Base-by-base conservation (phyloP, 306 rosid species). In the Crotalaria pallida region DNA sequence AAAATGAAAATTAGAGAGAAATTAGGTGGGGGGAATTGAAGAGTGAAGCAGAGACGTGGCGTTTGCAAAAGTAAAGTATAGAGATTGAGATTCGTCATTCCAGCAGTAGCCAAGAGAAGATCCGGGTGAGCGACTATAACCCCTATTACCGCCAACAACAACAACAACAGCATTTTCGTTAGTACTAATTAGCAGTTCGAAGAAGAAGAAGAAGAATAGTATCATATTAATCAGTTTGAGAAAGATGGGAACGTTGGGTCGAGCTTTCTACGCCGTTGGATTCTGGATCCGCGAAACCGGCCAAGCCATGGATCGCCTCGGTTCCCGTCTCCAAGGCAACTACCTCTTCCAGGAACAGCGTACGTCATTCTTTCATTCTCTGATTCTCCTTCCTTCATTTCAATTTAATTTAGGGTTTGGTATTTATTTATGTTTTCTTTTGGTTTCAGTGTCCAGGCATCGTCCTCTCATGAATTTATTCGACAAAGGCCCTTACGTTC, bases 231-330 rank as follows among this genome's bases (percentile, higher is more conserved):
- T 3, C 15, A 12, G 47, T 10, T 40, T 40, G 43, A 36, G 10
- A 36, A 5, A 40, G 1, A 92, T 92, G 98, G 98, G 96, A 69
- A 89, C 96, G 3, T 6, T 92, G 11, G 98, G 98, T 10, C 85
- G 80, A 74, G 96, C 93, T 34, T 76, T 93, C 75, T 93, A 93
- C 92, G 61, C 91, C 67, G 90, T 93, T 24, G 96, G 98, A 79
- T 90, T 93, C 87, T 88, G 91, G 98, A 90, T 93, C 89, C 96
- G 98, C 47, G 98, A 93, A 76, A 86, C 96, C 17, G 98, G 96
- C 59, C 96, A 93, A 77, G 98, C 98, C 82, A 34, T 90, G 16
- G 98, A 93, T 81, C 98, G 96, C 75, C 88, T 92, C 15, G 98
- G 96, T 17, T 86, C 84, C 43, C 98, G 96, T 18, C 88, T 92